These are phyloP conservation scores for Ustilago curta DNA, from an alignment of 1,284 basidiomycete species.

Conservation along the genomic window DNA sequence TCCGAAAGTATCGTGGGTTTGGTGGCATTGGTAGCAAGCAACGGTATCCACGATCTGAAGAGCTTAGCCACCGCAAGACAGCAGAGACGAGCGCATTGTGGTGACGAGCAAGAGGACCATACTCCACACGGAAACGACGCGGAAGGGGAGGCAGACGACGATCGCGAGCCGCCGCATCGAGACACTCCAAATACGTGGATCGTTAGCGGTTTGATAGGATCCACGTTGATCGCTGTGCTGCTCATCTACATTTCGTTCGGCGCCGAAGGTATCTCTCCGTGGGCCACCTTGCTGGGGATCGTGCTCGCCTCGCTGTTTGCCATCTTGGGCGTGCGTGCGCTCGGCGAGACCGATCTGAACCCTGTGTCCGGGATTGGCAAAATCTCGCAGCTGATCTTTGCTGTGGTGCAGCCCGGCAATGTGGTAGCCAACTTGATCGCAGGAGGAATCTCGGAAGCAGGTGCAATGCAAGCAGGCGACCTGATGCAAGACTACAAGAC, in stretches of 20 bases:
- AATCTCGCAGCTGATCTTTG: conserved; percentile 92
- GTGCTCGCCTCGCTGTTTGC: conserved; percentile 84
- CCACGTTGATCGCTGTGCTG: conserved; percentile 78
- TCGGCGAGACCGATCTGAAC: conserved; percentile 67
- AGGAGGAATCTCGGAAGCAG: conserved; percentile 94
- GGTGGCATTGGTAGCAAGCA: conserved; percentile 36
- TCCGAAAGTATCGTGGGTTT: conserved; percentile 81
- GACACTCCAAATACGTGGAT: conserved; percentile 87
- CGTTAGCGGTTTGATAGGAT: conserved; percentile 76
- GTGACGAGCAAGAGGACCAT: conserved; percentile 62
- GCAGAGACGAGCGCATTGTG: conserved; percentile 23
- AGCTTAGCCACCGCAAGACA: conserved; percentile 19
- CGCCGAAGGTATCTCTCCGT: conserved; percentile 87
- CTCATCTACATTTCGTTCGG: conserved; percentile 91
- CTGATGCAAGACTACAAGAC: conserved; percentile 99
- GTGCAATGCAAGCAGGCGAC: conserved; percentile 95
- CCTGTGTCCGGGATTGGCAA: conserved; percentile 89
- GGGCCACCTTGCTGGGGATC: conserved; percentile 89
- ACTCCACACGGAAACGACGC: conserved; percentile 40
- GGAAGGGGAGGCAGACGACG: conserved; percentile 74
- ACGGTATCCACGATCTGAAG: conserved; percentile 36
- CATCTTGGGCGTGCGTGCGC: conserved; percentile 75
- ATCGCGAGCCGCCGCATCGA: conserved; percentile 81
- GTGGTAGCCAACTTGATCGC: conserved; percentile 95
- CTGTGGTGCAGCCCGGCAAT: conserved; percentile 86